phyloP scores from a whole-genome alignment of 257 asterid species.

The Paraleonurus japonicus region DNA sequence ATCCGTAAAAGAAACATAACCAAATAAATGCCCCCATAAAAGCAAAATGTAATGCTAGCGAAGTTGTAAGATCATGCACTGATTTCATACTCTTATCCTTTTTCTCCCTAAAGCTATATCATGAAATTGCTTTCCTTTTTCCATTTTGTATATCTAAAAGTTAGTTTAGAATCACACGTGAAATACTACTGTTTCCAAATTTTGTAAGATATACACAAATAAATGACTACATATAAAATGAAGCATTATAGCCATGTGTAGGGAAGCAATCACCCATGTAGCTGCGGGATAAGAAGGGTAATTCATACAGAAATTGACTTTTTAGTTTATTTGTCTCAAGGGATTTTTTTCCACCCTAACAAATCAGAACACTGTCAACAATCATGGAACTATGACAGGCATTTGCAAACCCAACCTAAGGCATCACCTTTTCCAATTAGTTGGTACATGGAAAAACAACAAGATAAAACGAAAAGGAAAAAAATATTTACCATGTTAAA shows the following conservation, averaged over 20 bases:
- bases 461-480: background rate
- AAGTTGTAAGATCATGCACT: background rate
- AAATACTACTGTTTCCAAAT: background rate
- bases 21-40: background rate
- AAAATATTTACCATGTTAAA: background rate
- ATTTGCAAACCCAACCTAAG: background rate
- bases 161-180: background rate
- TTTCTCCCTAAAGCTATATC: background rate
- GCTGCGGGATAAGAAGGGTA: background rate
- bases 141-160: background rate
- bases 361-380: slow-evolving; percentile 1
- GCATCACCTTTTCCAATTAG: slow-evolving; percentile 3
- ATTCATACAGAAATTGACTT: background rate
- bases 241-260: background rate
- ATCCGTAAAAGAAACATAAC: too few species aligned
- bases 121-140: background rate
- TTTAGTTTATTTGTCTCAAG: background rate
- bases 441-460: background rate
- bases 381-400: background rate
- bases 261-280: background rate
- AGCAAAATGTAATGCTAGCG: background rate
- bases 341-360: background rate
- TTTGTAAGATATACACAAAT: background rate
- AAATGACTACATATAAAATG: background rate
- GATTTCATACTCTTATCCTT: background rate